Base-by-base conservation (phyloP, 352 stramenopile species). In the Phytophthora uliginosa region DNA sequence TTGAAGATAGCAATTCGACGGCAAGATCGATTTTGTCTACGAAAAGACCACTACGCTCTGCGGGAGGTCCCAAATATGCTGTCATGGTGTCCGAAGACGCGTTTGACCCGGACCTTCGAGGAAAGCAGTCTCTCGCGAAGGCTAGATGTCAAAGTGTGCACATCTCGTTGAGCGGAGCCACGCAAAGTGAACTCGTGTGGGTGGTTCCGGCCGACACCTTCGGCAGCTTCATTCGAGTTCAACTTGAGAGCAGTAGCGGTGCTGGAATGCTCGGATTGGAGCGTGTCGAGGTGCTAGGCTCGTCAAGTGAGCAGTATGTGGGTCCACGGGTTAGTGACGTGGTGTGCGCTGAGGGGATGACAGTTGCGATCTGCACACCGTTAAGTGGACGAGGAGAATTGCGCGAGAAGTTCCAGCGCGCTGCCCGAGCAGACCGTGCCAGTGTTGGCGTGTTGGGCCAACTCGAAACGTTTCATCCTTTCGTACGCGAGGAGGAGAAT, bases 391-490 rank as follows among this genome's bases (percentile, higher is more conserved):
- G 56, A 18, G 79, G 82, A 0, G 73, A 82, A 40, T 26, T 94
- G 55, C 81, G 79, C 20, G 84, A 92, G 26, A 84, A 78, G 4
- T 93, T 87, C 33, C 66, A 81, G 38, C 85, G 85, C 18, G 85
- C 85, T 7, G 62, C 89, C 9, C 80, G 85, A 31, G 83, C 83
- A 12, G 84, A 95, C 48, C 73, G 73, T 4, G 77, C 76, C 1
- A 83, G 56, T 72, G 22, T 84, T 8, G 80, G 68, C 60, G 69
- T 92, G 2, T 64, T 95, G 3, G 42, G 86, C 45, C 86, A 95
- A 54, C 66, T 93, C 28, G 85, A 90, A 45, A 91, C 86, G 3
- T 95, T 88, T 59, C 86, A 93, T 31, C 63, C 80, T 55, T 93
- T 85, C 59, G 62, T 83, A 12, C 50, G 64, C 17, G 69, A 80